Evolutionary conservation across 2,329 filamentous ascomycete species (phyloP).

Genomic region (Aphanocladium album): DNA sequence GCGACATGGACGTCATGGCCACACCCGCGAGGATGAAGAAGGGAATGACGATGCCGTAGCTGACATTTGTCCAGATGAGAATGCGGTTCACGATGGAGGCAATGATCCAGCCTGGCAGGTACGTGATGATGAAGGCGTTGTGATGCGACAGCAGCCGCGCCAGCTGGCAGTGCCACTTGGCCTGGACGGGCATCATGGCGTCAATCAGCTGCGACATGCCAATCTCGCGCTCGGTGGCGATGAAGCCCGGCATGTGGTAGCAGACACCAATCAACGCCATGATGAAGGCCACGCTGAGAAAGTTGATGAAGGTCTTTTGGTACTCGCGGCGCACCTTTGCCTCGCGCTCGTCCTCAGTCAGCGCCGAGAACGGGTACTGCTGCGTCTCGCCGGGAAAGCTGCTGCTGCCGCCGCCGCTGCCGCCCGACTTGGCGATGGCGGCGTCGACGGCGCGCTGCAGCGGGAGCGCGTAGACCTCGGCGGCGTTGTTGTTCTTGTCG

Average conservation of each 20-base stretch:
- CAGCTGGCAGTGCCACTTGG: constrained; percentile 42
- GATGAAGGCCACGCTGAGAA: constrained; percentile 63
- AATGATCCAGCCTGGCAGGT: constrained; percentile 38
- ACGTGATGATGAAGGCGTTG: constrained; percentile 63
- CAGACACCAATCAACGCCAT: constrained; percentile 64
- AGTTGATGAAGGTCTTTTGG: constrained; percentile 59
- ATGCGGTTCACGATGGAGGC: constrained; percentile 34
- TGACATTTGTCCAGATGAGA: constrained; percentile 40
- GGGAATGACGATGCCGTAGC: constrained; percentile 56
- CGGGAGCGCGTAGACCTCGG: constrained; percentile 61
- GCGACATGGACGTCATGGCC: constrained; percentile 67
- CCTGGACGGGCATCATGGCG: constrained; percentile 64
- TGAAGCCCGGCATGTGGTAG: constrained; percentile 66
- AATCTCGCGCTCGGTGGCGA: constrained; percentile 64
- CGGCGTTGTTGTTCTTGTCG: constrained; percentile 52
- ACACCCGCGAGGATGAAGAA: constrained; percentile 70
- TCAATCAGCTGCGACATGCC: constrained; percentile 71
- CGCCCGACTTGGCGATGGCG: constrained; percentile 46
- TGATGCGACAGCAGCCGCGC: constrained; percentile 52
- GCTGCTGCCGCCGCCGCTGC: not conserved
- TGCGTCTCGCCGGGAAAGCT: constrained; percentile 26
- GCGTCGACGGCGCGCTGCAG: constrained; percentile 64
- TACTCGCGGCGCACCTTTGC: constrained; percentile 55
- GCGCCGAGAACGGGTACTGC: constrained; percentile 28
- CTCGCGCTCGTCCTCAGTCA: constrained; percentile 44